Conservation (phyloP, 2,329 filamentous ascomycete species). For the Cryphonectria naterciae region DNA sequence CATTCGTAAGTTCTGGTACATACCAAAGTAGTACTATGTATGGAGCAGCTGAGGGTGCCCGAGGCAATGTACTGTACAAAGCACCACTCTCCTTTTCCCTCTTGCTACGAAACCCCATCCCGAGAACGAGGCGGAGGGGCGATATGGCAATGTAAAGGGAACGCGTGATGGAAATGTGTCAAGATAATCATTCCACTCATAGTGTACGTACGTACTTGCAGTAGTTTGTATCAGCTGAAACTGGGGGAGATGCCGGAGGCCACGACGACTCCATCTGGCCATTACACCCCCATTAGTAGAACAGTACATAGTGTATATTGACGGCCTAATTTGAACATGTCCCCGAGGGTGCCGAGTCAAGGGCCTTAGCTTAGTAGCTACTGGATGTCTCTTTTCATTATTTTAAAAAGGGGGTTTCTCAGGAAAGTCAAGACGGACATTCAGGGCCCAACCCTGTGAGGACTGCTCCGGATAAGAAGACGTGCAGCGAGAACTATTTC, state of each 20-base stretch:
- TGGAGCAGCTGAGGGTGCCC: not conserved
- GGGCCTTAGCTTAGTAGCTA: not conserved
- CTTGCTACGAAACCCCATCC: not conserved
- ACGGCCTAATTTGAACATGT: not conserved
- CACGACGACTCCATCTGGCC: not conserved
- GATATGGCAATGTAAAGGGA: not conserved
- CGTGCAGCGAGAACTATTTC: not conserved
- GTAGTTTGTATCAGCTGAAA: not conserved
- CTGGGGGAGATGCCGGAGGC: not conserved
- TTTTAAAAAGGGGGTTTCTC: not conserved
- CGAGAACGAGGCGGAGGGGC: not conserved
- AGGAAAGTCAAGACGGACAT: not conserved
- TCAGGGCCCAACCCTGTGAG: not conserved
- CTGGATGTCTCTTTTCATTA: not conserved
- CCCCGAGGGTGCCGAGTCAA: not conserved
- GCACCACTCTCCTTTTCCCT: not conserved
- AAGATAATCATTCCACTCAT: not conserved
- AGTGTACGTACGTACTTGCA: not conserved
- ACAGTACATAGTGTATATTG: not conserved
- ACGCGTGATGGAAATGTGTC: conserved; percentile 16
- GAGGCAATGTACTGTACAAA: not conserved
- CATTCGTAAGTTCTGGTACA: no score
- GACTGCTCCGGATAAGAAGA: not conserved
- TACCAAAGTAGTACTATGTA: not conserved
- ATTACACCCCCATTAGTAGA: not conserved